Conservation (phyloP, 495 filamentous ascomycete genomes). For the Penicillium subrubescens region DNA sequence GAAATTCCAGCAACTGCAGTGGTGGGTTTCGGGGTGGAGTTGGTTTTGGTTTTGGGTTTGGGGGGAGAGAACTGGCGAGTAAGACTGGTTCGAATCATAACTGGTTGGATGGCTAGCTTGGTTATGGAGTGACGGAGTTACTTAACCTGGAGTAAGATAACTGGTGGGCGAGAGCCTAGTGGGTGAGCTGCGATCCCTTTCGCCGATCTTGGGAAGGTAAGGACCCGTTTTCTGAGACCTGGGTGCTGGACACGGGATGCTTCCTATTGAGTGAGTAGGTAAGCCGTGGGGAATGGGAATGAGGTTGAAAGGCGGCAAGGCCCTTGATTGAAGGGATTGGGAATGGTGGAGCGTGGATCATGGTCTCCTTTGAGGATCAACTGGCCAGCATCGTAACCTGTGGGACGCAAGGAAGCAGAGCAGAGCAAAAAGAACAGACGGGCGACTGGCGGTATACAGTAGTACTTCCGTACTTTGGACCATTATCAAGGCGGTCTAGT, state of each 20-base stretch:
- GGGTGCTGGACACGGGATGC: not conserved
- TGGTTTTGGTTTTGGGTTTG: conserved; percentile 5
- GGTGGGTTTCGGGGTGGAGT: conserved; percentile 19
- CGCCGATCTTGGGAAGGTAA: conserved; percentile 29
- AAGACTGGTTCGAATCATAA: conserved; percentile 1
- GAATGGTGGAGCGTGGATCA: conserved; percentile 28
- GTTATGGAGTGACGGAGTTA: not conserved
- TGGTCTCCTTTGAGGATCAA: not conserved
- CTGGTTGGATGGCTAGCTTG: conserved; percentile 9
- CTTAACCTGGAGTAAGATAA: not conserved
- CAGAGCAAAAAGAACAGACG: not conserved
- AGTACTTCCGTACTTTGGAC: not conserved
- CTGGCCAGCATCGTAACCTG: not conserved
- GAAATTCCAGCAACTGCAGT: conserved; percentile 27
- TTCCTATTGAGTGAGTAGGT: not conserved
- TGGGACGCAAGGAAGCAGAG: not conserved
- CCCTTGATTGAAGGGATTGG: conserved; percentile 24
- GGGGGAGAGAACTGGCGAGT: conserved; percentile 4
- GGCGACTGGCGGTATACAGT: not conserved
- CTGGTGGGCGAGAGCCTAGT: not conserved
- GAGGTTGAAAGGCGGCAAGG: conserved; percentile 4
- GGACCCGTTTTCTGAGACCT: conserved; percentile 11
- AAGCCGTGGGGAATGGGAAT: conserved; percentile 15
- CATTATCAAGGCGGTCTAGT: conserved; percentile 26
- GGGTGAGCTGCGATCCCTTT: conserved; percentile 18